Conservation (phyloP, 352 stramenopile genomes). For the Phytophthora fragariaefolia region DNA sequence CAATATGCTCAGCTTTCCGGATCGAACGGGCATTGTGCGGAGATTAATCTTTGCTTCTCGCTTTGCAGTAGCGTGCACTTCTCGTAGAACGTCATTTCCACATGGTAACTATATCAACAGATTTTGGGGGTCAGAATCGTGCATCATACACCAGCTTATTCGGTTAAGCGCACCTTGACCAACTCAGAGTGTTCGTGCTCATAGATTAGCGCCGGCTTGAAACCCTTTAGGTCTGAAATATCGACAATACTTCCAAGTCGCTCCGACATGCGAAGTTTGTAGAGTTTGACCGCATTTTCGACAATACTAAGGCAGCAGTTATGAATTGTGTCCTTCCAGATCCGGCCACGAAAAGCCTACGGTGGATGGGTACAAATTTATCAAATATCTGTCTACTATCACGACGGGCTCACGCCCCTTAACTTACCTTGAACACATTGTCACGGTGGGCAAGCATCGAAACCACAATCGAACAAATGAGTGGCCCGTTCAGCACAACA, state of each 20-base stretch:
- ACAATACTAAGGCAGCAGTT: slow-evolving; percentile 86
- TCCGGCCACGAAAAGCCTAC: slow-evolving; percentile 66
- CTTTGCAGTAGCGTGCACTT: slow-evolving; percentile 58
- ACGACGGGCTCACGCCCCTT: not conserved
- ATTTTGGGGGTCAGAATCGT: too few species aligned
- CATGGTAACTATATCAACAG: slow-evolving; percentile 74
- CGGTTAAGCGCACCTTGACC: slow-evolving; percentile 47
- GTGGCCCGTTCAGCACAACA: slow-evolving; percentile 73
- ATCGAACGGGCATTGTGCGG: slow-evolving; percentile 70
- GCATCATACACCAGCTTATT: too few species aligned
- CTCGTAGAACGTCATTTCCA: slow-evolving; percentile 54
- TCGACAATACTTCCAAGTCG: slow-evolving; percentile 73
- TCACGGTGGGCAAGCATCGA: slow-evolving; percentile 77
- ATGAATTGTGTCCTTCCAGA: slow-evolving; percentile 84
- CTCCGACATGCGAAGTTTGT: slow-evolving; percentile 79
- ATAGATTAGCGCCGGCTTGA: slow-evolving; percentile 49
- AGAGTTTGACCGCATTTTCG: slow-evolving; percentile 79
- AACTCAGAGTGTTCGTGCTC: slow-evolving; percentile 32
- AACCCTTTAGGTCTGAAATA: slow-evolving; percentile 68
- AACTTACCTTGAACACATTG: slow-evolving; percentile 68
- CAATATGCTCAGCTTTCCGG: slow-evolving; percentile 67
- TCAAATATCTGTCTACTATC: not conserved
- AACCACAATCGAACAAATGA: slow-evolving; percentile 74
- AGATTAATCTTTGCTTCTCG: slow-evolving; percentile 51
- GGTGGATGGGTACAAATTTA: not conserved